These are phyloP conservation scores for Candida methanosorbosa DNA, from an alignment of 805 yeast genomes.

Conservation along the genomic window DNA sequence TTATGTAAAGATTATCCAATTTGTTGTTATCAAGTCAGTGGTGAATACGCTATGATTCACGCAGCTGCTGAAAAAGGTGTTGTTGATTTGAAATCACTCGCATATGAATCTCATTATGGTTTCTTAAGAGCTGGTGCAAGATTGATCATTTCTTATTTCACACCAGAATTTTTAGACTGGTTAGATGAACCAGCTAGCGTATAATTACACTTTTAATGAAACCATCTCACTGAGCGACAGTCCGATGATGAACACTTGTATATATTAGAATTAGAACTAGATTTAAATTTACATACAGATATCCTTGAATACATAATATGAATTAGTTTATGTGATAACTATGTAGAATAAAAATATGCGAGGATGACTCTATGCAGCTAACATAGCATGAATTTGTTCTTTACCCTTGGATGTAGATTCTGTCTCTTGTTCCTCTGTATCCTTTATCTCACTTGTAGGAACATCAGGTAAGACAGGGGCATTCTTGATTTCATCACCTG, in stretches of 20 bases:
- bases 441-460: constrained; percentile 15
- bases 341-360: too few species aligned
- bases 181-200: constrained; percentile 30
- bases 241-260: too few species aligned
- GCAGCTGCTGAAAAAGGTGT: constrained; percentile 97
- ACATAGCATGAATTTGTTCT: background rate
- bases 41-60: constrained; percentile 95
- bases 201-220: too few species aligned
- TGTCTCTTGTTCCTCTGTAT: constrained; percentile 9
- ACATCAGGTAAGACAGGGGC: constrained; percentile 21
- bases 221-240: too few species aligned
- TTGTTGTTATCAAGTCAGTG: constrained; percentile 94
- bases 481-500: too few species aligned
- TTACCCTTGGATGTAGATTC: too few species aligned
- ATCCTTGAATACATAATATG: background rate
- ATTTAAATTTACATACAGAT: too few species aligned
- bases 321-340: background rate
- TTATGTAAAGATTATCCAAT: constrained; percentile 80
- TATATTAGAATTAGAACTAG: too few species aligned
- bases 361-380: too few species aligned
- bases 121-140: constrained; percentile 94
- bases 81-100: constrained; percentile 70
- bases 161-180: constrained; percentile 97
- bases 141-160: constrained; percentile 81
- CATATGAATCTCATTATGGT: constrained; percentile 86